These are phyloP conservation scores for Microsporum canis DNA, from an alignment of 2,329 filamentous ascomycete species.

Conservation along the genomic window DNA sequence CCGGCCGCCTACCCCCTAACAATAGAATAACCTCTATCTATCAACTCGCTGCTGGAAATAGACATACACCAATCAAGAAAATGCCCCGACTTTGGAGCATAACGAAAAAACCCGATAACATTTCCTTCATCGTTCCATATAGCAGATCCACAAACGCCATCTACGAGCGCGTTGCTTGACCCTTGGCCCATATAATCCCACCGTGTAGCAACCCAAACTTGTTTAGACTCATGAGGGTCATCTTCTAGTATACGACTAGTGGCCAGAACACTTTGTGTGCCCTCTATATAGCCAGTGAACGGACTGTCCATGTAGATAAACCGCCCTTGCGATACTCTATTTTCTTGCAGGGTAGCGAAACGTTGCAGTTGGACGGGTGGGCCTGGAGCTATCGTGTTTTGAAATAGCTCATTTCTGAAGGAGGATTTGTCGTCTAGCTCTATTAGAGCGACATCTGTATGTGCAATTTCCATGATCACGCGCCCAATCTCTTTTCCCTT, in stretches of 20 bases:
- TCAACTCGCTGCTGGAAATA: constrained; percentile 1
- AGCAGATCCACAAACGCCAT: constrained; percentile 11
- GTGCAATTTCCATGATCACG: neutral
- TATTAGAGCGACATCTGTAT: neutral
- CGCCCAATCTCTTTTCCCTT: neutral
- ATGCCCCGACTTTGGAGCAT: constrained; percentile 9
- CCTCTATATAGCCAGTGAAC: neutral
- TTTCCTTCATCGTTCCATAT: constrained; percentile 10
- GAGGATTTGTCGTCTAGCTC: neutral
- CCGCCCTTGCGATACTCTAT: neutral
- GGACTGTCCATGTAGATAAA: neutral
- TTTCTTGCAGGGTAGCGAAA: neutral
- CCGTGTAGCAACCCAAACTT: constrained; percentile 8
- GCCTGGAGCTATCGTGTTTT: neutral
- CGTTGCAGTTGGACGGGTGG: neutral
- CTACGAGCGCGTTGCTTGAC: neutral
- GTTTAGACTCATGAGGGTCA: constrained; percentile 1
- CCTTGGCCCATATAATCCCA: constrained; percentile 15
- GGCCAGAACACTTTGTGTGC: neutral
- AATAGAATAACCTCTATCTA: neutral
- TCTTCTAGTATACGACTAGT: neutral
- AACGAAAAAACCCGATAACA: constrained; percentile 13
- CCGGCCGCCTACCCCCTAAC: neutral
- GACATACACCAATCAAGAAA: constrained; percentile 12
- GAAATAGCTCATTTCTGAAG: neutral